Evolutionary conservation across 805 yeast species (phyloP).

Genomic region (Pachysolen tannophilus): DNA sequence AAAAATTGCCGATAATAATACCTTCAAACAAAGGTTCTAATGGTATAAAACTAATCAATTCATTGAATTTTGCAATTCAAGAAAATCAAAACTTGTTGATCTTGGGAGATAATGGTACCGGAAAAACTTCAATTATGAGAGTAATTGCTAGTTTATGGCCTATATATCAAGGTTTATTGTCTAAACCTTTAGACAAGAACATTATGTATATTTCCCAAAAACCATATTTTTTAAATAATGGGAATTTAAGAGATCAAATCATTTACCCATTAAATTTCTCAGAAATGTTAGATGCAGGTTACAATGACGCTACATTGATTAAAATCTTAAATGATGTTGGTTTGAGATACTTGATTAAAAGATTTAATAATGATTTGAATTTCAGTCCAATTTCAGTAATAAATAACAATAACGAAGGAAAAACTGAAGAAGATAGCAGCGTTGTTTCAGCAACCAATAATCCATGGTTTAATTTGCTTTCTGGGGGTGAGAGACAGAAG

Average conservation of each 20-base stretch:
- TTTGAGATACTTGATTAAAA: slow-evolving; percentile 67
- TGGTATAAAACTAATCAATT: slow-evolving; percentile 54
- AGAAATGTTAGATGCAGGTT: slow-evolving; percentile 69
- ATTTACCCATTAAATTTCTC: slow-evolving; percentile 77
- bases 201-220: slow-evolving; percentile 78
- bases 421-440: slow-evolving; percentile 13
- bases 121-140: slow-evolving; percentile 81
- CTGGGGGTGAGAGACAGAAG: slow-evolving; percentile 96
- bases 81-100: slow-evolving; percentile 67
- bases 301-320: slow-evolving; percentile 60
- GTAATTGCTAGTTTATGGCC: slow-evolving; percentile 92
- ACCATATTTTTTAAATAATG: slow-evolving; percentile 68
- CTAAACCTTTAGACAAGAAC: slow-evolving; percentile 65
- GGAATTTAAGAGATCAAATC: slow-evolving; percentile 84
- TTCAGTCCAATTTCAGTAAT: slow-evolving; percentile 27
- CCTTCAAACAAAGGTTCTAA: slow-evolving; percentile 59
- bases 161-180: slow-evolving; percentile 69
- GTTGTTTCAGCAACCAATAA: slow-evolving; percentile 17
- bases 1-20: slow-evolving; percentile 72
- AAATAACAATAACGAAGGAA: background rate
- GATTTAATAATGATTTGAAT: slow-evolving; percentile 47
- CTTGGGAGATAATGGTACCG: slow-evolving; percentile 83
- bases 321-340: slow-evolving; percentile 68
- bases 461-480: slow-evolving; percentile 79
- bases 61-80: slow-evolving; percentile 52